Conservation (phyloP, 2,329 filamentous ascomycete species). For the Trichoderma hamatum region DNA sequence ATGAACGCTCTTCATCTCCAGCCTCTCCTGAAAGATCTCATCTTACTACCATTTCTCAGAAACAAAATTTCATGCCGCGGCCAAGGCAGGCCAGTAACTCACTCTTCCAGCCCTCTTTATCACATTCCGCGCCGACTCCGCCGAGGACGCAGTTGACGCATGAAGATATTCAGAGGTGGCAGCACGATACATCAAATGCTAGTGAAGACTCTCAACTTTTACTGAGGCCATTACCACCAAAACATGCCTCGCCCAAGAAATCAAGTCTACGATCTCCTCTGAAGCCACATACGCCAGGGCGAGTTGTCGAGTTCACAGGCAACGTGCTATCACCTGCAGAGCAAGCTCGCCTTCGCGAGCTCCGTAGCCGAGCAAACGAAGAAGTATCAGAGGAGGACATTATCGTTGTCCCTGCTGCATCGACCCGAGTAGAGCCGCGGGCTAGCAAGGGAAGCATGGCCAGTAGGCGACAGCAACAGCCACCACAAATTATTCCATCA, state of each 20-base stretch:
- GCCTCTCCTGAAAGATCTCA: conserved; percentile 40
- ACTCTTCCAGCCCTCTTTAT: conserved; percentile 45
- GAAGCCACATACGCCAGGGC: conserved; percentile 60
- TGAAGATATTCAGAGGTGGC: conserved; percentile 48
- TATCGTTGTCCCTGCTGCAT: not conserved
- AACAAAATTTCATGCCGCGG: conserved; percentile 53
- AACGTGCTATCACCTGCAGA: conserved; percentile 52
- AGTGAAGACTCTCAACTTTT: conserved; percentile 44
- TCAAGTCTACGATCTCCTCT: conserved; percentile 60
- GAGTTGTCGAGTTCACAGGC: conserved; percentile 61
- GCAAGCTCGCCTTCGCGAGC: conserved; percentile 43
- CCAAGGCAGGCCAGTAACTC: conserved; percentile 40
- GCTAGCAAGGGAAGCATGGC: conserved; percentile 32
- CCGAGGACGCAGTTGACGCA: conserved; percentile 48
- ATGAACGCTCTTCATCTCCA: conserved; percentile 30
- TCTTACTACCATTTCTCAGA: conserved; percentile 48
- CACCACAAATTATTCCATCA: not conserved
- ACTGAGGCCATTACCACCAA: conserved; percentile 54
- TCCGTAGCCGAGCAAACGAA: conserved; percentile 37
- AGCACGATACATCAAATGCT: conserved; percentile 44
- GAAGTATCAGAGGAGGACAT: conserved; percentile 20
- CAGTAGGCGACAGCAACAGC: not conserved
- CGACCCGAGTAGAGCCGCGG: conserved; percentile 17
- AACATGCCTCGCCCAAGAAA: conserved; percentile 58
- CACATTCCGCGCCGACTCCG: conserved; percentile 38